phyloP scores from a whole-genome alignment of 306 rosid species.

The Cucurbita pepo region DNA sequence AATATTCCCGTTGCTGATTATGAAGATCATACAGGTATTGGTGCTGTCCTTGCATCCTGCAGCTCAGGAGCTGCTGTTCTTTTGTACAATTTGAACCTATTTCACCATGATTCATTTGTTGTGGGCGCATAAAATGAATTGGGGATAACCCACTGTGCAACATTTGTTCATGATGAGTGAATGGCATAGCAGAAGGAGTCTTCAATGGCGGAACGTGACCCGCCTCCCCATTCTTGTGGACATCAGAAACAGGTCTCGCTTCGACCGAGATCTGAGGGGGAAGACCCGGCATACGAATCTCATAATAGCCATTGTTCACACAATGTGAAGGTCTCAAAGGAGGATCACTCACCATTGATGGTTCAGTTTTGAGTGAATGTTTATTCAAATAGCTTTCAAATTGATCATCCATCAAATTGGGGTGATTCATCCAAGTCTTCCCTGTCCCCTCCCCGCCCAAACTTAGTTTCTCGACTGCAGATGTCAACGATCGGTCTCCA shows the following conservation, averaged over 20 bases:
- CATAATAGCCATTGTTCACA: slow-evolving; percentile 11
- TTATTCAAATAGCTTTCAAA: neutral
- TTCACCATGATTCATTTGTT: slow-evolving; percentile 18
- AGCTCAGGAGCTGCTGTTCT: slow-evolving; percentile 12
- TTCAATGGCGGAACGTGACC: slow-evolving; percentile 7
- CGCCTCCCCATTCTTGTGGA: slow-evolving; percentile 1
- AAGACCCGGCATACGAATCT: slow-evolving; percentile 1
- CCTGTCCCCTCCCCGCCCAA: slow-evolving; percentile 2
- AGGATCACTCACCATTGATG: slow-evolving; percentile 5
- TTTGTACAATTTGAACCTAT: slow-evolving; percentile 21
- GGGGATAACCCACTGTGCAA: slow-evolving; percentile 11
- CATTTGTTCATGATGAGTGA: slow-evolving; percentile 18
- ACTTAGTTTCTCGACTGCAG: slow-evolving; percentile 26
- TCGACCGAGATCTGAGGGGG: slow-evolving; percentile 12
- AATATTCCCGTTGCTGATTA: slow-evolving; percentile 18
- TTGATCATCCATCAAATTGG: slow-evolving; percentile 3
- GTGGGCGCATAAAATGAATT: slow-evolving; percentile 14
- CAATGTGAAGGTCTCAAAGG: slow-evolving; percentile 12
- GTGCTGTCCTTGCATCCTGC: slow-evolving; percentile 15
- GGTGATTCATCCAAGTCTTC: slow-evolving; percentile 2
- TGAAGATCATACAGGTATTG: slow-evolving; percentile 21
- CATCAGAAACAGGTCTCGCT: slow-evolving; percentile 5
- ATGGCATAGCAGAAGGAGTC: slow-evolving; percentile 10
- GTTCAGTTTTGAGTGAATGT: neutral
- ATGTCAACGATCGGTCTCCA: slow-evolving; percentile 23